Percentiles rank a stretch among this genome's conserved stretches.
phyloP scores from a whole-genome alignment of 495 filamentous ascomycete species.

The Sphaerosporella brunnea region DNA sequence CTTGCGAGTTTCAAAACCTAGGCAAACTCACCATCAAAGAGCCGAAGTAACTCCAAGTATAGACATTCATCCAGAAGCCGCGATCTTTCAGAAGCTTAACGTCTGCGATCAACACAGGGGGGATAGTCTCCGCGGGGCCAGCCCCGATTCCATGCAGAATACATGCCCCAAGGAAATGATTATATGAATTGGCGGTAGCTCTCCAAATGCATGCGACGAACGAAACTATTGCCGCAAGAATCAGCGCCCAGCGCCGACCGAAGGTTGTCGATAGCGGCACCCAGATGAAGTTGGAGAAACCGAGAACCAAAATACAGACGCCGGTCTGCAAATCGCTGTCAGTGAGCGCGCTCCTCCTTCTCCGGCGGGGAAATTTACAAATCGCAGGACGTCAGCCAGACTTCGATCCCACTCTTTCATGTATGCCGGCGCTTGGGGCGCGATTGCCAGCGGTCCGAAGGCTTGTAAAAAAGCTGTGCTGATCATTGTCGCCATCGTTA shows the following conservation, averaged over 20 bases:
- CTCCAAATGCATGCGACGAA: constrained; percentile 43
- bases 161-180: constrained; percentile 43
- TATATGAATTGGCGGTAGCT: constrained; percentile 38
- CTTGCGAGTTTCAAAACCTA: no score
- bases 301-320: constrained; percentile 43
- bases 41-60: constrained; percentile 38
- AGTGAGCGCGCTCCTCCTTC: no score
- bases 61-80: constrained; percentile 47
- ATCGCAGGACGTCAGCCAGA: constrained; percentile 28
- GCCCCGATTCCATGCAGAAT: constrained; percentile 45
- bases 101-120: constrained; percentile 46
- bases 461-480: constrained; percentile 40
- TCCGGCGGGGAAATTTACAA: no score
- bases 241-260: constrained; percentile 40
- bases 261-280: constrained; percentile 42
- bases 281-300: constrained; percentile 49
- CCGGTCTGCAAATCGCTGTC: constrained; percentile 36
- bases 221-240: constrained; percentile 39
- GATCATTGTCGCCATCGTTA: constrained; percentile 32
- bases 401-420: constrained; percentile 39
- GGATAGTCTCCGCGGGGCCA: constrained; percentile 40
- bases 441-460: constrained; percentile 40
- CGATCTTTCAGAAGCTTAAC: constrained; percentile 51
- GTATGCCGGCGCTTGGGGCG: constrained; percentile 40
- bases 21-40: constrained; percentile 28